Evolutionary conservation across 179 eudicot species (phyloP).

Genomic region (Vitellaria paradoxa): DNA sequence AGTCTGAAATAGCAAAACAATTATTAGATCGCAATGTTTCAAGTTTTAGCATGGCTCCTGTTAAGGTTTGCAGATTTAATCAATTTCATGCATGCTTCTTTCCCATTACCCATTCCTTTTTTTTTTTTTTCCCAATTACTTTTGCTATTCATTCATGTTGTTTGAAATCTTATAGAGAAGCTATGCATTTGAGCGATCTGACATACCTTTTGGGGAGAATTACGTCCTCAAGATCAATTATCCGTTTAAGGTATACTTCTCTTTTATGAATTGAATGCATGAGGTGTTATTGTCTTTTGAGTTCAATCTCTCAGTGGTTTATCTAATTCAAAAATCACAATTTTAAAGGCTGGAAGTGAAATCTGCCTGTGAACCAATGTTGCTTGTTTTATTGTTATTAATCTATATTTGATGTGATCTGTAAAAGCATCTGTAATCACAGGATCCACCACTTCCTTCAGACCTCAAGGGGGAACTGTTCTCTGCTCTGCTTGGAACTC

Average conservation of each 20-base stretch:
- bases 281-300: neutral
- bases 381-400: conserved; percentile 5
- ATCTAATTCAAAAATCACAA: neutral
- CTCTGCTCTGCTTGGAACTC: conserved; percentile 85
- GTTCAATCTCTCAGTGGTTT: neutral
- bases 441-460: conserved; percentile 85
- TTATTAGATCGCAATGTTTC: conserved; percentile 73
- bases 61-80: conserved; percentile 63
- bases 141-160: conserved; percentile 6
- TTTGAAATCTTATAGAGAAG: conserved; percentile 52
- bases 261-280: conserved; percentile 1
- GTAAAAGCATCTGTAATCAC: conserved; percentile 19
- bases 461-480: conserved; percentile 78
- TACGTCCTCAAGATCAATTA: conserved; percentile 81
- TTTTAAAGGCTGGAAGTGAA: neutral
- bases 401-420: neutral
- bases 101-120: neutral
- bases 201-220: conserved; percentile 76
- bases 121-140: neutral
- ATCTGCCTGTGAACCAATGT: neutral
- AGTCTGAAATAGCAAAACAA: conserved; percentile 52
- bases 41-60: conserved; percentile 84
- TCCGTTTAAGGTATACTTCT: conserved; percentile 67
- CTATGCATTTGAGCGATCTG: conserved; percentile 91
- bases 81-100: neutral